Conservation (phyloP, 768 basidiomycete species). For the Mycena epipterygia region DNA sequence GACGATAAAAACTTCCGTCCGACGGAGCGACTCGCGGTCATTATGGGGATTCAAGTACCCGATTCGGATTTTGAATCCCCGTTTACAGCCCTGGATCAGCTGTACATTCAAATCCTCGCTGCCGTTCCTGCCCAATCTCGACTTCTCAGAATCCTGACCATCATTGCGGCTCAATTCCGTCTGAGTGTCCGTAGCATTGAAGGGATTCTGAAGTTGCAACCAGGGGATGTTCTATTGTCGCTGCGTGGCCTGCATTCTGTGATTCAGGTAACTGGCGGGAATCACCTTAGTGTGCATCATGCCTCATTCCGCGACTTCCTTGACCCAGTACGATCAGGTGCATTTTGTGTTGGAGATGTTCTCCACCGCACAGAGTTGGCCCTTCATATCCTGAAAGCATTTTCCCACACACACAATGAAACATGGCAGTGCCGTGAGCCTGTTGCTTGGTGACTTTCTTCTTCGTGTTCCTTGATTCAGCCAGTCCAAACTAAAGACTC, state of each 20-base stretch:
- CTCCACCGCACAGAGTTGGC: no score
- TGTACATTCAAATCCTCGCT: constrained; percentile 22
- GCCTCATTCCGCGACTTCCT: constrained; percentile 9
- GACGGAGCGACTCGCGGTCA: not conserved
- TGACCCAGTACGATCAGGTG: not conserved
- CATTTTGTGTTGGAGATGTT: no score
- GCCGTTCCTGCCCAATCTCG: not conserved
- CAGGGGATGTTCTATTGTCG: not conserved
- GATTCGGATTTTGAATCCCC: not conserved
- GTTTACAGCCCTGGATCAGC: not conserved
- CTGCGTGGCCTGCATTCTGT: not conserved
- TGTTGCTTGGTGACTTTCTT: no score
- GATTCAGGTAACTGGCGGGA: not conserved
- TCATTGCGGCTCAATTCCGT: not conserved
- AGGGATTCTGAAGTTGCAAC: not conserved
- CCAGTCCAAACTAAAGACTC: no score
- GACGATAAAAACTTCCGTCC: constrained; percentile 17
- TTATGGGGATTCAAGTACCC: constrained; percentile 1
- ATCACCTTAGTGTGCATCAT: not conserved
- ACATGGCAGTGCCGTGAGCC: no score
- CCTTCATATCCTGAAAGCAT: no score
- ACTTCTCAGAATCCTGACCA: not conserved
- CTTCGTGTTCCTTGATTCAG: no score
- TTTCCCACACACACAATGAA: no score
- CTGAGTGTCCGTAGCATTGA: not conserved